These are phyloP conservation scores for Austroboletus festivus DNA, from an alignment of 768 basidiomycete genomes.

Conservation along the genomic window DNA sequence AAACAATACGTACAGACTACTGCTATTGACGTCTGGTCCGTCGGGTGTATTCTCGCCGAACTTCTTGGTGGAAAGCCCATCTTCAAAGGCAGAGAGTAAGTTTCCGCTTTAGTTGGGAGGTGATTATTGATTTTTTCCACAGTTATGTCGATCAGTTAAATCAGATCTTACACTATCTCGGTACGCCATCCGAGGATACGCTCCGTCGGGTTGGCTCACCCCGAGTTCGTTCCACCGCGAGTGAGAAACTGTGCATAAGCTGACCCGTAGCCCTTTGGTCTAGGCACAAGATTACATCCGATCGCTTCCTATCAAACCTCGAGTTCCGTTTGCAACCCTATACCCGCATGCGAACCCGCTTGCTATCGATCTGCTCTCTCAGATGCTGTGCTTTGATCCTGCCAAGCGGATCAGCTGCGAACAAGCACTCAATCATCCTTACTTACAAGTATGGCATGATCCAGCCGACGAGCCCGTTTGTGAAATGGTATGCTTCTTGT, in stretches of 20 bases:
- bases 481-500: constrained; percentile 48
- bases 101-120: constrained; percentile 5
- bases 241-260: not conserved
- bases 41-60: constrained; percentile 94
- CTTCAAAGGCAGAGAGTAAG: constrained; percentile 95
- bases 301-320: constrained; percentile 94
- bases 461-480: constrained; percentile 91
- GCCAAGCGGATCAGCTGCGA: constrained; percentile 95
- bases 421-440: constrained; percentile 92
- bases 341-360: constrained; percentile 94
- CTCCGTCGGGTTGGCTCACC: constrained; percentile 95
- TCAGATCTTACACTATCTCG: constrained; percentile 97
- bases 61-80: constrained; percentile 91
- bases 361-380: constrained; percentile 88
- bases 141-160: constrained; percentile 99
- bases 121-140: constrained; percentile 1
- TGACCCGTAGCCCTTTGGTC: constrained; percentile 3
- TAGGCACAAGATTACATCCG: constrained; percentile 98
- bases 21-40: constrained; percentile 93
- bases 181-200: constrained; percentile 95
- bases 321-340: constrained; percentile 86
- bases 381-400: constrained; percentile 94
- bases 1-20: constrained; percentile 55
- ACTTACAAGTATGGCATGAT: constrained; percentile 96
- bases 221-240: constrained; percentile 50